These are phyloP conservation scores for Fusarium tanahbumbuense DNA, from an alignment of 2,329 filamentous ascomycete species.

Conservation along the genomic window DNA sequence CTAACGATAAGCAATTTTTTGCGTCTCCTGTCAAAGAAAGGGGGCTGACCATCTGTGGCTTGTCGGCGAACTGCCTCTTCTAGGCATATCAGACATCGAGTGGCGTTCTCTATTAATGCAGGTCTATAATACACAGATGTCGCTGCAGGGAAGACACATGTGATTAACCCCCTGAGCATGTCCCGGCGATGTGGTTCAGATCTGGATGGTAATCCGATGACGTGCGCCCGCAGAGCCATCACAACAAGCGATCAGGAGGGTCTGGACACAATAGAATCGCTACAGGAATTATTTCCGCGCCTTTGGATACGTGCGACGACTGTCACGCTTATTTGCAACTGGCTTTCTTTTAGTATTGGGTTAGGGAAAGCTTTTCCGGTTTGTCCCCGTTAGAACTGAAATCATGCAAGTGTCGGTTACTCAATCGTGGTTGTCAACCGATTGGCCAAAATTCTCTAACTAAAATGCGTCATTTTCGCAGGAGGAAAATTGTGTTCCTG, in stretches of 20 bases:
- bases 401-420: neutral
- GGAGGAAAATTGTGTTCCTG: neutral
- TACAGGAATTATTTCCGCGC: neutral
- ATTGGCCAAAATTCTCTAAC: neutral
- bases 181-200: constrained; percentile 25
- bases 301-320: neutral
- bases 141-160: neutral
- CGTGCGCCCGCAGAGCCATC: neutral
- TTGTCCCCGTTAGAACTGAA: neutral
- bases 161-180: neutral
- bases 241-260: neutral
- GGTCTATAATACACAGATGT: neutral
- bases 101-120: neutral
- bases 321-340: neutral
- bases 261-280: neutral
- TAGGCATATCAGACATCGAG: neutral
- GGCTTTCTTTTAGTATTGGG: neutral
- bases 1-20: neutral
- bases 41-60: neutral
- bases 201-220: constrained; percentile 15
- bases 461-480: neutral
- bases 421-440: neutral
- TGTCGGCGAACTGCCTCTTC: neutral
- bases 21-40: neutral
- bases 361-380: neutral